Conservation (phyloP, 2,329 filamentous ascomycete species). For the Thyridium curvatum region DNA sequence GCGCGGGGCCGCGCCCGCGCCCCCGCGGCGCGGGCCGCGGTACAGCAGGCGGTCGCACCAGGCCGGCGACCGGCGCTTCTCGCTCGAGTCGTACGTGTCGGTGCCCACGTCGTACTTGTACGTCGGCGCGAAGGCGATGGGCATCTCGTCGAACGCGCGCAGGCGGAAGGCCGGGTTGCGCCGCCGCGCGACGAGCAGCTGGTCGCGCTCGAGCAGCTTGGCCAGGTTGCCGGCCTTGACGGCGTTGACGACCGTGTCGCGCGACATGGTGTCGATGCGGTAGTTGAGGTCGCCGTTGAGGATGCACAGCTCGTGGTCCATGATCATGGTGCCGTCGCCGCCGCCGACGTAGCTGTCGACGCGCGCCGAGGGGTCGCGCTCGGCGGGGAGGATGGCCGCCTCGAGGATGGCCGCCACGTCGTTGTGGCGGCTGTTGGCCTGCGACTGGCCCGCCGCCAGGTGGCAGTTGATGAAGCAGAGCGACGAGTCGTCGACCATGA, state of each 20-base stretch:
- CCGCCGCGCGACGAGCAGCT: slow-evolving; percentile 80
- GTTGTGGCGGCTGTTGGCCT: slow-evolving; percentile 85
- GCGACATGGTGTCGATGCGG: slow-evolving; percentile 93
- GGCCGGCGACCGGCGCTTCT: slow-evolving; percentile 88
- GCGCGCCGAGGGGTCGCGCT: slow-evolving; percentile 60
- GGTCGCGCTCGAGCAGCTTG: slow-evolving; percentile 88
- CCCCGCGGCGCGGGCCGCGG: slow-evolving; percentile 62
- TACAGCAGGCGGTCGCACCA: slow-evolving; percentile 97
- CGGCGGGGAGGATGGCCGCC: slow-evolving; percentile 63
- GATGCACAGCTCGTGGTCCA: slow-evolving; percentile 97
- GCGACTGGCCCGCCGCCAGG: slow-evolving; percentile 85
- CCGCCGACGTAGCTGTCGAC: slow-evolving; percentile 80
- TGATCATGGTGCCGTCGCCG: slow-evolving; percentile 90
- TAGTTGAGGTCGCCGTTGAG: slow-evolving; percentile 97
- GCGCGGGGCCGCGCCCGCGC: too few relatives aligned
- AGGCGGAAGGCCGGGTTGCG: slow-evolving; percentile 87
- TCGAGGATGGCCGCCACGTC: slow-evolving; percentile 90
- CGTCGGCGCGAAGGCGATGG: slow-evolving; percentile 88
- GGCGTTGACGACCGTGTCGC: slow-evolving; percentile 84
- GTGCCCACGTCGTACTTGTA: slow-evolving; percentile 99
- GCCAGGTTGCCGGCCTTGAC: slow-evolving; percentile 73
- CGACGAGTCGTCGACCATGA: slow-evolving; percentile 87
- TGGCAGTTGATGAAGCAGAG: slow-evolving; percentile 97
- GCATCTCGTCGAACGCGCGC: slow-evolving; percentile 82
- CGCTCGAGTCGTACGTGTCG: slow-evolving; percentile 87